These are phyloP conservation scores for Erodium moschatum DNA, from an alignment of 441 rosid genomes.

Conservation along the genomic window DNA sequence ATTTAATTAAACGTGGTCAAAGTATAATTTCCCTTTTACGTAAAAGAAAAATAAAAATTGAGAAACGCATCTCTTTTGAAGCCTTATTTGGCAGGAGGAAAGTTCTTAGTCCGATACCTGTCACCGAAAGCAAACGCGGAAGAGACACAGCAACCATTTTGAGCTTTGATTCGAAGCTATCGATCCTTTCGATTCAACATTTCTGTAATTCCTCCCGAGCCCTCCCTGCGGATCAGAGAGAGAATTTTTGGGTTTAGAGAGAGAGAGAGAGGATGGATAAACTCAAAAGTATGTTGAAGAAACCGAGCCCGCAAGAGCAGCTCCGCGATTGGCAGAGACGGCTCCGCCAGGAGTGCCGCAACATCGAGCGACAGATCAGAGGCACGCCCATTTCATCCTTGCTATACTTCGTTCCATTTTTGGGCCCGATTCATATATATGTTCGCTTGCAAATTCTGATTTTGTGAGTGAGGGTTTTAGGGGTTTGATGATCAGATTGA, in stretches of 20 bases:
- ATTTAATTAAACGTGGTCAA: no score
- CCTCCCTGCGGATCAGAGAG: not conserved
- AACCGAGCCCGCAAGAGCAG: constrained; percentile 63
- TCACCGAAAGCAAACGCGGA: not conserved
- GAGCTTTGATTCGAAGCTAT: not conserved
- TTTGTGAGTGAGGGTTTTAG: constrained; percentile 2
- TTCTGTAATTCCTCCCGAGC: no score
- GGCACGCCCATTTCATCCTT: constrained; percentile 10
- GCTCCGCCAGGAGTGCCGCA: constrained; percentile 75
- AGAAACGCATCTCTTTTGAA: not conserved
- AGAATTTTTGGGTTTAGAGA: not conserved
- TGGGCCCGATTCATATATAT: not conserved
- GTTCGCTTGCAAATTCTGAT: not conserved
- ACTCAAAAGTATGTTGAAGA: constrained; percentile 29
- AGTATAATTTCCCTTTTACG: no score
- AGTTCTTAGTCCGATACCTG: not conserved
- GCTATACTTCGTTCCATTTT: not conserved
- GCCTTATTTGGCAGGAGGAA: not conserved
- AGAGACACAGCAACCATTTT: not conserved
- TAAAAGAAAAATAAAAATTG: not conserved
- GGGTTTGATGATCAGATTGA: not conserved
- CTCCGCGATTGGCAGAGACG: constrained; percentile 82
- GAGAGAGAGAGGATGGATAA: constrained; percentile 23
- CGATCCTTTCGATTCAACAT: not conserved
- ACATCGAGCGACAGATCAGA: constrained; percentile 54